phyloP scores from a whole-genome alignment of 495 filamentous ascomycete genomes.

The Hypoxylon rickii region DNA sequence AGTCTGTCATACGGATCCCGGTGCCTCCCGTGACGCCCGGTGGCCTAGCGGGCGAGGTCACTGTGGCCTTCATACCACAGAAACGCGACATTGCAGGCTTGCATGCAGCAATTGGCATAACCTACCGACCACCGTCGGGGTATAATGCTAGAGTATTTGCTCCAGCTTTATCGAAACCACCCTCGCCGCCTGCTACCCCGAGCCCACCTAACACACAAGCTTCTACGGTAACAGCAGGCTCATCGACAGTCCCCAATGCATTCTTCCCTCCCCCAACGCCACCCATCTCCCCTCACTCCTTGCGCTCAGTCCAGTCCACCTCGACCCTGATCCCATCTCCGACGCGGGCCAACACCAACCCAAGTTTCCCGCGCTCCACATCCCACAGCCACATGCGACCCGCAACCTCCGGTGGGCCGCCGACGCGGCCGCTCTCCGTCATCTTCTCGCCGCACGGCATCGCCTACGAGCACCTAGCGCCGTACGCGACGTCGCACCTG shows the following conservation, averaged over 20 bases:
- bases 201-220: constrained; percentile 28
- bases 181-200: constrained; percentile 43
- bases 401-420: constrained; percentile 9
- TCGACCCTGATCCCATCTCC: constrained; percentile 39
- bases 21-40: constrained; percentile 52
- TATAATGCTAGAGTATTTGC: constrained; percentile 10
- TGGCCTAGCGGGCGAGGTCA: constrained; percentile 63
- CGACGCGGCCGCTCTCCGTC: constrained; percentile 50
- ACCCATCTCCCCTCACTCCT: constrained; percentile 36
- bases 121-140: constrained; percentile 61
- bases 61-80: constrained; percentile 65
- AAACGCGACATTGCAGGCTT: constrained; percentile 63
- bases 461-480: constrained; percentile 48
- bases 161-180: constrained; percentile 20
- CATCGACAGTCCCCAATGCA: constrained; percentile 47
- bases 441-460: constrained; percentile 68
- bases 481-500: constrained; percentile 62
- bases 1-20: constrained; percentile 40
- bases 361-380: constrained; percentile 19
- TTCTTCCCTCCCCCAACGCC: constrained; percentile 51
- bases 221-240: constrained; percentile 47
- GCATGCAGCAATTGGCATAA: constrained; percentile 72
- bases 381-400: constrained; percentile 27
- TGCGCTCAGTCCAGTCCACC: constrained; percentile 41
- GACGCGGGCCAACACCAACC: constrained; percentile 6